These are phyloP conservation scores for Cucurbita moschata DNA, from an alignment of 306 rosid genomes.

Conservation along the genomic window DNA sequence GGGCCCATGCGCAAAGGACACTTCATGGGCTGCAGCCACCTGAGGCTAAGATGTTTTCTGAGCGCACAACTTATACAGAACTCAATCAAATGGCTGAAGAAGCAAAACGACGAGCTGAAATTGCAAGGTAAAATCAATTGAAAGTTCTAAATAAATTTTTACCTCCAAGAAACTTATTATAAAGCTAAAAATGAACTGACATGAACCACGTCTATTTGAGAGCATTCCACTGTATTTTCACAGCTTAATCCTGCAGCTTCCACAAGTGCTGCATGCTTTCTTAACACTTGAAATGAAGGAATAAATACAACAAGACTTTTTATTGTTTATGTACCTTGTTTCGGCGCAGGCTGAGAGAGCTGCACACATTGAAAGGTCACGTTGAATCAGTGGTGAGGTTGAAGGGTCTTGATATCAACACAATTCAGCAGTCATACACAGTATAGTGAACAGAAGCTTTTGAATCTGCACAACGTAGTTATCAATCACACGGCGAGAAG, in stretches of 20 bases:
- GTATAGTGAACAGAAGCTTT: conserved; percentile 12
- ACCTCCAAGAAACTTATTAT: not conserved
- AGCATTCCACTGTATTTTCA: not conserved
- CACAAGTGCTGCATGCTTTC: not conserved
- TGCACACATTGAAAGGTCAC: conserved; percentile 54
- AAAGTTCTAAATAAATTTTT: not conserved
- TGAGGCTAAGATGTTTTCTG: conserved; percentile 40
- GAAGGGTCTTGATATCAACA: conserved; percentile 54
- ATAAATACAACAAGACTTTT: not conserved
- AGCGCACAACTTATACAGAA: conserved; percentile 34
- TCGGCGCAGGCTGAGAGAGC: conserved; percentile 48
- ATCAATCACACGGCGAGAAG: not conserved
- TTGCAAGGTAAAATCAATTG: conserved; percentile 40
- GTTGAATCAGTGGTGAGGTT: conserved; percentile 66
- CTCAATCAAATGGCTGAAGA: conserved; percentile 78
- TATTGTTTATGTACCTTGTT: not conserved
- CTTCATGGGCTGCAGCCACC: conserved; percentile 86
- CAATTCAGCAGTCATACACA: conserved; percentile 60
- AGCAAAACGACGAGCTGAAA: conserved; percentile 73
- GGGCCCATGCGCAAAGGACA: conserved; percentile 80
- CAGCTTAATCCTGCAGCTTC: not conserved
- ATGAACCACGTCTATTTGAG: not conserved
- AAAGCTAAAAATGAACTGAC: not conserved
- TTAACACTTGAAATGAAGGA: not conserved
- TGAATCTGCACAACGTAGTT: not conserved